Base-by-base conservation (phyloP, 2,329 filamentous ascomycete genomes). In the Pyricularia grisea region DNA sequence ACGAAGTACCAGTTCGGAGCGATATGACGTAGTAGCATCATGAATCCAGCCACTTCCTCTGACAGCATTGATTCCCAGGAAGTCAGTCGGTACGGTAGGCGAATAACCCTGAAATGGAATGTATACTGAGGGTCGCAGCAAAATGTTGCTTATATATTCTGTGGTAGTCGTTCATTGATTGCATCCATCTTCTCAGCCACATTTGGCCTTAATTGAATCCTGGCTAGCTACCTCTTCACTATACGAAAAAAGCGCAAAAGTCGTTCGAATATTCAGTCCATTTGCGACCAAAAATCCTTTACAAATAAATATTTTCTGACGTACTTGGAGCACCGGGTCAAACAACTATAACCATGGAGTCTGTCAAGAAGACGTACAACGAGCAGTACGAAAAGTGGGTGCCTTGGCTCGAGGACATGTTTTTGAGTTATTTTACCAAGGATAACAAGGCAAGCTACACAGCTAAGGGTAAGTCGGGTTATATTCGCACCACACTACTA, bases 391-490 rank as follows among this genome's bases (percentile, higher is more conserved):
- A 92, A 76, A 84, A 80, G 74, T 93, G 90, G 90, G 85, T 92
- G 76, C 90, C 90, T 0, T 92, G 90, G 90, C 81, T 92, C 69
- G 90, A 93, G 78, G 90, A 93, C 77, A 78, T 87, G 70, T 92
- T 91, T 76, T 83, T 93, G 31, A 82, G 84, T 68, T 92, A 87
- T 83, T 92, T 92, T 78, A 91, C 89, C 74, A 90, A 89, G 71
- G 89, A 92, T 75, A 93, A 93, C 83, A 92, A 93, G 79, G 86
- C 89, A 5, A 89, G 86, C 76, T 92, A 92, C 74, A 82, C 87
- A 6, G 84, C 89, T 1, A 92, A 90, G 78, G 84, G 90, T 91
- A 77, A 30, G 28, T 27, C 12, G 9, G n/a, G 14, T 23, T 28
- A 31, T n/a, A n/a, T 28, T 6, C 23, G 33, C 6, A 1, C 12